Conservation (phyloP, 768 basidiomycete genomes). For the Tulasnella calospora region DNA sequence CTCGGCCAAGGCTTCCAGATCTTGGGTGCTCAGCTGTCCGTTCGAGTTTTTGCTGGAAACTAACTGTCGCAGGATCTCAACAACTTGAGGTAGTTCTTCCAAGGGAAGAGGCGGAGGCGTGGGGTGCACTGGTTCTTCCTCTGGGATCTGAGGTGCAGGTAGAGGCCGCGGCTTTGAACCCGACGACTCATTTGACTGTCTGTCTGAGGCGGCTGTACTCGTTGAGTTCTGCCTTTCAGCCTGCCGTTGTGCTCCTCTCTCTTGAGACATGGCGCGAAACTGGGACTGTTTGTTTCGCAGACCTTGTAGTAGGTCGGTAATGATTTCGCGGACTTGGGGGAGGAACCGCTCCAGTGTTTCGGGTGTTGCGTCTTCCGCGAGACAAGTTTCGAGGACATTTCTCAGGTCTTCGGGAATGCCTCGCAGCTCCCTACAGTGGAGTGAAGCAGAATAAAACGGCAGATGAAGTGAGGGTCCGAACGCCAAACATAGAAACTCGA, state of each 20-base stretch:
- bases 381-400: slow-evolving; percentile 78
- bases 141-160: slow-evolving; percentile 13
- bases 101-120: slow-evolving; percentile 13
- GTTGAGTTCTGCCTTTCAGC: slow-evolving; percentile 14
- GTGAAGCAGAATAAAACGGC: neutral
- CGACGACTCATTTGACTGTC: slow-evolving; percentile 35
- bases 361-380: slow-evolving; percentile 82
- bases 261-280: slow-evolving; percentile 71
- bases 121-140: slow-evolving; percentile 29
- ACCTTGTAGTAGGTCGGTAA: slow-evolving; percentile 87
- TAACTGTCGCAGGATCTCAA: slow-evolving; percentile 34
- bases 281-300: slow-evolving; percentile 87
- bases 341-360: slow-evolving; percentile 86
- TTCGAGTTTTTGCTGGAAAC: slow-evolving; percentile 42
- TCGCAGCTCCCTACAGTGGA: slow-evolving; percentile 66
- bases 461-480: neutral
- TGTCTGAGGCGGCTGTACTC: neutral
- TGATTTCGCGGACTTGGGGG: slow-evolving; percentile 85
- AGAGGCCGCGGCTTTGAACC: slow-evolving; percentile 44
- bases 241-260: slow-evolving; percentile 37
- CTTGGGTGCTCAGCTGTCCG: slow-evolving; percentile 62
- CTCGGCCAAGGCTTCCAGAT: slow-evolving; percentile 68
- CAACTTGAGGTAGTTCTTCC: neutral
- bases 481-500: slow-evolving; percentile 17
- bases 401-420: slow-evolving; percentile 86